Conservation (phyloP, 345 rosid species). For the Citrus reticulata region DNA sequence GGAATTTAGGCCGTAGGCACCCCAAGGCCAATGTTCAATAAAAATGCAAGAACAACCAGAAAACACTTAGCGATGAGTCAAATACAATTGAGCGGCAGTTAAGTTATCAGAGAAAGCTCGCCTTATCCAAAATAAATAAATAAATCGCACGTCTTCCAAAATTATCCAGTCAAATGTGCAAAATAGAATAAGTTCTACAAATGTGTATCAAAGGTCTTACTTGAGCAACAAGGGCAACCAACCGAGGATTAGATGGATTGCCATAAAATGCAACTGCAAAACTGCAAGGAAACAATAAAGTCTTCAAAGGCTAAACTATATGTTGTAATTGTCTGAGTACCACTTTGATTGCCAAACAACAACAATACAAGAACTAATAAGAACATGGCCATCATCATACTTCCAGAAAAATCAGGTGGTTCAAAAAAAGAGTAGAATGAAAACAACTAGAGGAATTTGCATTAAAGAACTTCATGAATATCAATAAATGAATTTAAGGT, state of each 20-base stretch:
- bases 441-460: not conserved
- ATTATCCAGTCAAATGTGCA: not conserved
- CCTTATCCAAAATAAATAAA: not conserved
- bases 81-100: not conserved
- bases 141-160: not conserved
- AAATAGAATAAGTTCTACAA: not conserved
- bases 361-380: not conserved
- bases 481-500: not conserved
- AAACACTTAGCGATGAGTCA: not conserved
- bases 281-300: slow-evolving; percentile 32
- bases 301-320: not conserved
- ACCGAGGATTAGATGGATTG: slow-evolving; percentile 53
- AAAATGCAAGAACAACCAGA: not conserved
- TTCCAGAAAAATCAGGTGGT: not conserved
- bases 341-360: not conserved
- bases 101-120: not conserved
- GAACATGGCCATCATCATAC: not conserved
- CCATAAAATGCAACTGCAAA: slow-evolving; percentile 87
- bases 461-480: not conserved
- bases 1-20: not conserved
- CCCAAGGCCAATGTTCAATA: not conserved
- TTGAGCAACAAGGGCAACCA: slow-evolving; percentile 92
- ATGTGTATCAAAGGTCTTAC: slow-evolving; percentile 33
- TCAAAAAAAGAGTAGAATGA: not conserved
- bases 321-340: not conserved